Base-by-base conservation (phyloP, 768 basidiomycete species). In the Calocybe gangraenosa region DNA sequence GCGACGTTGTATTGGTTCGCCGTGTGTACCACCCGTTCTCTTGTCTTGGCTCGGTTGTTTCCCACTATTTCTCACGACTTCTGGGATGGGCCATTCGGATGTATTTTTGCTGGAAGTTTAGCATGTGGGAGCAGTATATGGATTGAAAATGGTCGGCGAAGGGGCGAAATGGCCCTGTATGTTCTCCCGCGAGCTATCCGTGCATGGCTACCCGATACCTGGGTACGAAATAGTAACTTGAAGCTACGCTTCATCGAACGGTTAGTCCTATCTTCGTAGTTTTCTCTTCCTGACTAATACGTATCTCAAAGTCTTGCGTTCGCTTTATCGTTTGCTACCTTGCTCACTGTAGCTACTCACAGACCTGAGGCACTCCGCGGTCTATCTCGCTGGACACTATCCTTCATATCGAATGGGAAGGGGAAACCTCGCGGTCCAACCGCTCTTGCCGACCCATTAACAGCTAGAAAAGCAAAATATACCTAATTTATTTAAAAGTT, bases 81-180 rank as follows among this genome's bases (percentile, higher is more conserved):
- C 48, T 87, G 84, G 79, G 88, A 91, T 56, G 85, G 88, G 0
- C 83, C 88, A 1, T 74, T 70, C 46, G 88, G 88, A 0, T 76
- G 82, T 48, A 64, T 83, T 22, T 62, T 89, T 48, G 74, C 69
- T 3, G 87, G 84, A 17, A 84, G 82, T 48, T 59, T 91, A 34
- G 64, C 74, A 14, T 90, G 87, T 49, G 87, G 88, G 3, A 67
- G 73, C 45, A 88, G 86, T 44, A 87, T 91, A 34, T 87, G 81
- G 79, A 74, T 90, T 20, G 88, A 91, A 58, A 79, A 82, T 48
- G 81, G 80, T 2, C 67, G 69, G 44, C 66, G 88, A 50, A 67
- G 88, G 42, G 85, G 86, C 3, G 88, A 91, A 64, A 86, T 91
- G 67, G 81, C 86, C 0, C 59, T 90, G 22, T 90, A 90, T 54